These are phyloP conservation scores for Paecilomyces fulvus DNA, from an alignment of 2,329 filamentous ascomycete species.

Conservation along the genomic window DNA sequence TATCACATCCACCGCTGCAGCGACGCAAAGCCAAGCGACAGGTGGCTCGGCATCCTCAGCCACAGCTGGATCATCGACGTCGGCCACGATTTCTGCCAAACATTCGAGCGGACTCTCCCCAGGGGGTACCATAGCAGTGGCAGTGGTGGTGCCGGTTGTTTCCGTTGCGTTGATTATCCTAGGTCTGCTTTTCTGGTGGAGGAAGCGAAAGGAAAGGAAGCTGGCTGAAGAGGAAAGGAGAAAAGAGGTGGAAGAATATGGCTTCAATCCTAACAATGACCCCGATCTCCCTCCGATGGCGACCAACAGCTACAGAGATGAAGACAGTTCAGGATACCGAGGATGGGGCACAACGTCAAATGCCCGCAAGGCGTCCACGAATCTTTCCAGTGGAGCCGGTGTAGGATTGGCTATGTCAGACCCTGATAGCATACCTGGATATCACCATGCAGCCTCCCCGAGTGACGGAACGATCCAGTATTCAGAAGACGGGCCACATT, in stretches of 20 bases:
- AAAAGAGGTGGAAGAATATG: slow-evolving; percentile 96
- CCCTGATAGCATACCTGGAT: slow-evolving; percentile 49
- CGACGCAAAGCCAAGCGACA: slow-evolving; percentile 5
- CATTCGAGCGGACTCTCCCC: slow-evolving; percentile 31
- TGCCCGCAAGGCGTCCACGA: slow-evolving; percentile 79
- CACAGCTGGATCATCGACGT: slow-evolving; percentile 17
- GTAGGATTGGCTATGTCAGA: slow-evolving; percentile 63
- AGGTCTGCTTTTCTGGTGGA: slow-evolving; percentile 74
- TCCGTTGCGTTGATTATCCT: slow-evolving; percentile 75
- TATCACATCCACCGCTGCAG: slow-evolving; percentile 13
- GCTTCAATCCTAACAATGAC: slow-evolving; percentile 95
- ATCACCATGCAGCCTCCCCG: slow-evolving; percentile 51
- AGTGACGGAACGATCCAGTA: slow-evolving; percentile 49
- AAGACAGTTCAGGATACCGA: slow-evolving; percentile 70
- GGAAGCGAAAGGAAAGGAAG: slow-evolving; percentile 77
- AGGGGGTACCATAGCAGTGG: slow-evolving; percentile 73
- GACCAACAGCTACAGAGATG: slow-evolving; percentile 46
- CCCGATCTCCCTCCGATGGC: slow-evolving; percentile 61
- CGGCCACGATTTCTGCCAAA: slow-evolving; percentile 15
- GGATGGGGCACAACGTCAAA: slow-evolving; percentile 82
- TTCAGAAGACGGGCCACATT: slow-evolving; percentile 54
- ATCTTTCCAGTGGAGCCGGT: slow-evolving; percentile 64
- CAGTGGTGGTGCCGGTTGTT: slow-evolving; percentile 86
- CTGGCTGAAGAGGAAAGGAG: slow-evolving; percentile 77
- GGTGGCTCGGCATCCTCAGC: slow-evolving; percentile 16